Evolutionary conservation across 2,329 filamentous ascomycete genomes (phyloP), one percentile per base, ranked within the genome.

Genomic region (Diaporthe eres): DNA sequence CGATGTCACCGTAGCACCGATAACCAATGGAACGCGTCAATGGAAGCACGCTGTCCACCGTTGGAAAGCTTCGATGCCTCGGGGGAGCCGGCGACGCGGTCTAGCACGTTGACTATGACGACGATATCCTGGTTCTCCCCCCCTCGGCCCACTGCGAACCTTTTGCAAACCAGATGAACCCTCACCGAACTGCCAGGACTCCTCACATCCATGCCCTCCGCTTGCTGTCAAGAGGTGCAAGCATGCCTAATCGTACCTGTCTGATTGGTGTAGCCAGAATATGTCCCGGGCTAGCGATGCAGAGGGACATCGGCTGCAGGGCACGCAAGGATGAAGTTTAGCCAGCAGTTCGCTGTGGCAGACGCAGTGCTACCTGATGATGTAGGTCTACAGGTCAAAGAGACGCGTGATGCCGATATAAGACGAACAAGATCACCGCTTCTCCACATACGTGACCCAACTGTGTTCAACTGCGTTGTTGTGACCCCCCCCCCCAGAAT

Each of bases 311-410:
- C 19, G 63, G 31, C 63, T 68, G 44, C 47, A 53, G 44, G 8
- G 2, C 22, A 51, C 19, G 63, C 63, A 53, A 53, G 63, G 44
- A 51, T 53, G 28, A 51, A 10, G 44, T 28, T 51, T 51, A 34
- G 31, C 28, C 19, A 68, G 22, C 63, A 68, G 47, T 37, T 68
- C 47, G 19, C 28, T 25, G 19, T 68, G 63, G 28, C 44, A 68
- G 63, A 51, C 63, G 44, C 44, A 51, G 19, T 68, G 47, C 47
- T 68, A 68, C 63, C 49, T 37, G 22, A 68, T 68, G 63, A 68
- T 67, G 63, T 68, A 68, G 28, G 49, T 34, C 60, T 19, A 39
- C 6, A 37, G 47, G 28, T 34, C 34, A 34, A 34, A 8, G 34
- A 34, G 34, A 51, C 10, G 42, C 15, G 17, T 47, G 44, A 51